phyloP scores from a whole-genome alignment of 257 asterid species.

The Agastache rugosa region DNA sequence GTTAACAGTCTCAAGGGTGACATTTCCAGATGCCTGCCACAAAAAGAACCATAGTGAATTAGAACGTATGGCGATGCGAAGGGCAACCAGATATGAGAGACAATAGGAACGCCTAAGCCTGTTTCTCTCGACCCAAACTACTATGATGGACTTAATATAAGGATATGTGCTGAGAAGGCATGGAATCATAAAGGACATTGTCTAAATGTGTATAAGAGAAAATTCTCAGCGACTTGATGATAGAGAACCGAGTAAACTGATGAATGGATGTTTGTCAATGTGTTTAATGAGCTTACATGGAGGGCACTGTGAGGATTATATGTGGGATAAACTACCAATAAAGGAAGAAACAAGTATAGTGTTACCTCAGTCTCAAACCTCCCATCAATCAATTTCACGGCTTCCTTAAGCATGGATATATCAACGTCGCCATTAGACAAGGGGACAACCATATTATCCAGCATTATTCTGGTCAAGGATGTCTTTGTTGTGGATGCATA shows the following conservation, averaged over 20 bases:
- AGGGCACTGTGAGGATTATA: background rate
- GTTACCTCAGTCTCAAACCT: slow-evolving; percentile 91
- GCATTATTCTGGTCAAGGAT: slow-evolving; percentile 82
- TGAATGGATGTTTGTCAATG: background rate
- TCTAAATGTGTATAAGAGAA: too few species aligned
- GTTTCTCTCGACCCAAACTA: background rate
- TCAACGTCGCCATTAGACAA: slow-evolving; percentile 76
- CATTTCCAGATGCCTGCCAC: slow-evolving; percentile 96
- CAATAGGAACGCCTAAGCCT: background rate
- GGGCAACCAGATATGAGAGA: background rate
- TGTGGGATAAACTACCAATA: background rate
- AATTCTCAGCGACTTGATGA: too few species aligned
- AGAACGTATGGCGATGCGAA: slow-evolving; percentile 3
- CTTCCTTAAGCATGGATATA: slow-evolving; percentile 91
- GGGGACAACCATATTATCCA: slow-evolving; percentile 97
- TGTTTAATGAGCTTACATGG: background rate
- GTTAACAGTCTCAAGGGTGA: slow-evolving; percentile 85
- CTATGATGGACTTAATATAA: slow-evolving; percentile 15
- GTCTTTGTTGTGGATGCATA: slow-evolving; percentile 79
- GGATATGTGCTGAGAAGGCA: background rate
- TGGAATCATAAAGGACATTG: too few species aligned
- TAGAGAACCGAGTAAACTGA: background rate
- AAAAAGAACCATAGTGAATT: slow-evolving; percentile 24
- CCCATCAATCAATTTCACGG: slow-evolving; percentile 74
- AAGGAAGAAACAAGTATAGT: background rate